Evolutionary conservation across 2,329 filamentous ascomycete species (phyloP).

Genomic region (Raffaelea arxii): DNA sequence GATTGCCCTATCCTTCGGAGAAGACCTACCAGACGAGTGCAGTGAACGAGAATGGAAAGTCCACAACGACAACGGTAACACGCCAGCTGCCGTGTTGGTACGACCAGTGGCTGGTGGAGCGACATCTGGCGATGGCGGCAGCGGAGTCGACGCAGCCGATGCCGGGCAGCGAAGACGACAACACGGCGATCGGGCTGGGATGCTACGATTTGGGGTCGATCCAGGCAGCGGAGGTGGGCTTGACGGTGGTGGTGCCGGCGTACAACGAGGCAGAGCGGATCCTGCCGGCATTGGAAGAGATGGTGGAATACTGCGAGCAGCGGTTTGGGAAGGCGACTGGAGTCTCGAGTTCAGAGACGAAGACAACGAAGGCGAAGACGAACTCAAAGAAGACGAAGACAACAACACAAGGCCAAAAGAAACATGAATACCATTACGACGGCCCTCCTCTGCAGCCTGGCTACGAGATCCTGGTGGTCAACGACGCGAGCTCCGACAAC

Average conservation of each 20-base stretch:
- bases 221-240: slow-evolving; percentile 67
- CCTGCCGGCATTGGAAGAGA: slow-evolving; percentile 78
- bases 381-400: too few relatives aligned
- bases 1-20: slow-evolving; percentile 63
- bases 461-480: slow-evolving; percentile 89
- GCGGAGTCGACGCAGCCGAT: neutral
- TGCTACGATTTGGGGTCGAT: slow-evolving; percentile 46
- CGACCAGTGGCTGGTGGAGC: slow-evolving; percentile 60
- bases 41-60: slow-evolving; percentile 50
- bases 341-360: neutral
- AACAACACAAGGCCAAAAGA: too few relatives aligned
- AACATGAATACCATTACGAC: slow-evolving; percentile 19
- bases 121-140: slow-evolving; percentile 33
- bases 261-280: slow-evolving; percentile 90
- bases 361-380: too few relatives aligned
- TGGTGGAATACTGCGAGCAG: slow-evolving; percentile 73
- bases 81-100: slow-evolving; percentile 76
- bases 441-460: slow-evolving; percentile 32
- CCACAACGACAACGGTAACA: too few relatives aligned
- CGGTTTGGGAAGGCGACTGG: slow-evolving; percentile 50
- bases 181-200: slow-evolving; percentile 23
- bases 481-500: slow-evolving; percentile 77
- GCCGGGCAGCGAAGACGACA: slow-evolving; percentile 3
- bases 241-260: slow-evolving; percentile 88
- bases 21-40: slow-evolving; percentile 75